Evolutionary conservation across 306 rosid species (phyloP), one percentile per base, ranked within the genome.

Genomic region (Quercus gilva): DNA sequence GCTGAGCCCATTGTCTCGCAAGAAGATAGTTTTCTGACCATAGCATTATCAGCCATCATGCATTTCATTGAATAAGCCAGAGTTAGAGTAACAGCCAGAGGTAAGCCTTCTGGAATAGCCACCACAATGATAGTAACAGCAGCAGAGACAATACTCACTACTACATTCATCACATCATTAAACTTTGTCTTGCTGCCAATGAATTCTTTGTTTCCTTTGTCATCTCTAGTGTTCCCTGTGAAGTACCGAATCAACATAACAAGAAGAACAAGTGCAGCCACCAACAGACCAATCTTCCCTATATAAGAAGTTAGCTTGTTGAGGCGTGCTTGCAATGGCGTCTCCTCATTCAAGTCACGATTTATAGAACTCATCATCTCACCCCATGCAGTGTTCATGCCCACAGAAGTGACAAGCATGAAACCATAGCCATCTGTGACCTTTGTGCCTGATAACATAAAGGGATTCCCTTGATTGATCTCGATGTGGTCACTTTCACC

Each of bases 1-100:
- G 79, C 75, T 0, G 78, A 73, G 37, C 83, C 83, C 83, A 79
- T 73, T 2, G 83, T 79, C 33, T 79, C 83, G 14, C 83, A 79
- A 57, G 83, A 77, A 3, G 83, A 79, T 15, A 80, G 84, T 28
- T 80, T 80, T 33, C 79, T 3, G 18, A 80, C 76, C 84, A 75
- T 75, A 20, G 84, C 84, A 69, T 80, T 45, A 65, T 80, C 84
- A 5, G 58, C 69, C 84, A 74, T 80, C 80, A 75, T 74, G 19
- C 60, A 43, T 68, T 75, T 75, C 84, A 80, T 80, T 10, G 79
- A 80, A 33, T 56, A 80, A 56, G 84, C 80, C 23, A 80, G 59
- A 57, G 79, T 75, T 45, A 80, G 51, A 69, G 76, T 80, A 57
- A 81, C 76, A 49, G 80, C 83, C 0, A 80, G 52, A 23, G 79